phyloP scores from a whole-genome alignment of 106 monocot species.

The Allium sativum region DNA sequence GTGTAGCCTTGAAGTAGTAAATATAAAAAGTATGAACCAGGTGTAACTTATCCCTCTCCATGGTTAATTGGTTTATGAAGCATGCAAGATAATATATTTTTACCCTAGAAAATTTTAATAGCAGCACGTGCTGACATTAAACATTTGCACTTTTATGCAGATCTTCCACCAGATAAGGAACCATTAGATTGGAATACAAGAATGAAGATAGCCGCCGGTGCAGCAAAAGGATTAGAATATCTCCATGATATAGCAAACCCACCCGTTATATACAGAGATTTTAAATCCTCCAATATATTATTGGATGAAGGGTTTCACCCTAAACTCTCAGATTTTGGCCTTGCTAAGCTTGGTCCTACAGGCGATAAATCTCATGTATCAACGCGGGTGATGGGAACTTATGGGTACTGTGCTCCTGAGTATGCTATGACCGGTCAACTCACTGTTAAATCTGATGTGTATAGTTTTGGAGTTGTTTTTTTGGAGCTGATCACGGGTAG shows the following conservation, averaged over 20 bases:
- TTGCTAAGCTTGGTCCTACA: constrained; percentile 27
- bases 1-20: no score
- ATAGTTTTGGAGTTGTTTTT: constrained; percentile 57
- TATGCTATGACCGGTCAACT: constrained; percentile 26
- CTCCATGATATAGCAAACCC: constrained; percentile 47
- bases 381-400: constrained; percentile 50
- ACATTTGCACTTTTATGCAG: constrained; percentile 7
- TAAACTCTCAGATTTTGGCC: constrained; percentile 48
- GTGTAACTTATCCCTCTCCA: no score
- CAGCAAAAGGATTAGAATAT: constrained; percentile 41
- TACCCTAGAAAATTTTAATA: no score
- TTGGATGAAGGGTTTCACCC: constrained; percentile 38
- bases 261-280: constrained; percentile 44
- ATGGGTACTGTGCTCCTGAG: constrained; percentile 51
- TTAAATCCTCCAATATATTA: constrained; percentile 41
- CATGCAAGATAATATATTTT: no score
- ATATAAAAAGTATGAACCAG: no score
- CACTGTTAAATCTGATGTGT: constrained; percentile 45
- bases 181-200: constrained; percentile 28
- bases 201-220: constrained; percentile 38
- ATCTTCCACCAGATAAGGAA: constrained; percentile 38
- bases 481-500: constrained; percentile 43
- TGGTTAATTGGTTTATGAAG: no score
- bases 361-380: constrained; percentile 39
- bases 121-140: no score